phyloP scores from a whole-genome alignment of 305 asterid species.

The Solanum hybrid region DNA sequence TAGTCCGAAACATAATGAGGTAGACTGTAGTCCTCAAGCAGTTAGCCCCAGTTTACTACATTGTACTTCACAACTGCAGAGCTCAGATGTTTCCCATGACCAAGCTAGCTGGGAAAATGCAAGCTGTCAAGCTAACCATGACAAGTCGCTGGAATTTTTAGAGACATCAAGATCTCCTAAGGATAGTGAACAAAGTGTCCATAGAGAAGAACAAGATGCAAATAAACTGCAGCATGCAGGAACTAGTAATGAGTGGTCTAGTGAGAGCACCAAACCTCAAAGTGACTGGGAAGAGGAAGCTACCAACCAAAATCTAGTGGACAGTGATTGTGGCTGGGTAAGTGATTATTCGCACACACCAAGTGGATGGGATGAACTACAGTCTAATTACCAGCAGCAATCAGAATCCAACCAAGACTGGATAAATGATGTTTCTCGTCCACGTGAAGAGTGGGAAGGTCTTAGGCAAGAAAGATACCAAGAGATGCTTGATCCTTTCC shows the following conservation, averaged over 20 bases:
- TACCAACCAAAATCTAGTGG: slow-evolving; percentile 22
- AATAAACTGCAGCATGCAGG: slow-evolving; percentile 10
- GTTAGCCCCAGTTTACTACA: slow-evolving; percentile 3
- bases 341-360: slow-evolving; percentile 36
- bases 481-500: slow-evolving; percentile 88
- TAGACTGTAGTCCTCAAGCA: slow-evolving; percentile 6
- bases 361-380: slow-evolving; percentile 50
- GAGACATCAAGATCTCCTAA: slow-evolving; percentile 7
- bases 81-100: slow-evolving; percentile 8
- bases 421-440: slow-evolving; percentile 77
- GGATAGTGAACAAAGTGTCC: slow-evolving; percentile 5
- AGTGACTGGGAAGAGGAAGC: slow-evolving; percentile 21
- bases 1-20: slow-evolving; percentile 9
- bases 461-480: slow-evolving; percentile 82
- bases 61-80: slow-evolving; percentile 2
- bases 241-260: slow-evolving; percentile 13
- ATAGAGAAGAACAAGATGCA: slow-evolving; percentile 10
- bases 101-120: slow-evolving; percentile 13
- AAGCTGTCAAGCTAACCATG: slow-evolving; percentile 16
- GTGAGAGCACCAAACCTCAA: slow-evolving; percentile 15
- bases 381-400: slow-evolving; percentile 31
- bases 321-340: slow-evolving; percentile 32
- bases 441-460: slow-evolving; percentile 82
- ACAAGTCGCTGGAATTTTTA: slow-evolving; percentile 12
- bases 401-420: slow-evolving; percentile 39